Base-by-base conservation (phyloP, 192 early-diverging fungal species). In the Umbelopsis sp. region DNA sequence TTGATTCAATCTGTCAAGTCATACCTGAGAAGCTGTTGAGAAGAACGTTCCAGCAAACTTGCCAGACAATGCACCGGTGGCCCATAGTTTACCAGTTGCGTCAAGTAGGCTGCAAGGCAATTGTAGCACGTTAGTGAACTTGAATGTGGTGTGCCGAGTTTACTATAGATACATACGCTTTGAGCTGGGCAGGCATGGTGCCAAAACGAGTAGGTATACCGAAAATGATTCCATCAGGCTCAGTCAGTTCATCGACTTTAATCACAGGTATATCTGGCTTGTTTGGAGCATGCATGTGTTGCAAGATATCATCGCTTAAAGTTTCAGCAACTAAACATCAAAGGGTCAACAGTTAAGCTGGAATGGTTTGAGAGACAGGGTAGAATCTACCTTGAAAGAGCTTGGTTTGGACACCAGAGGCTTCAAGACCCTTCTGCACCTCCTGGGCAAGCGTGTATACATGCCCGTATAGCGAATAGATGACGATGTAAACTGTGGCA, bases 21-120 rank as follows among this genome's bases (percentile, higher is more conserved):
- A n/a, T 61, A 61, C 55, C 55, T 91, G 91, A 53, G 84, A 80
- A 15, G 77, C 86, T 18, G 91, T 92, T 46, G 90, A 89, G 64
- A 84, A 86, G 85, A 94, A 94, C 61, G 82, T 76, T 48, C 89
- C 91, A 16, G 80, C 89, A 48, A 83, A 81, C 83, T 93, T 94
- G 44, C 87, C 90, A 25, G 77, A 78, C 65, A 93, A 79, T 2
- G 89, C 87, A 46, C 83, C 82, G 0, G 49, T 68, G 7, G 45
- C 55, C 83, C 85, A 89, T 15, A 74, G 49, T 27, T 70, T 52
- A 46, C 52, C 58, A 4, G 55, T 65, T 15, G 58, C 53, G 64
- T 64, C 53, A 33, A 69, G 58, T n/a, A 69, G 53, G 4, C 67
- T 69, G 7, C 15, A 46, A 20, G 9, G 23, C 4, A 21, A 0